Conservation (phyloP, 768 basidiomycete genomes). For the Hygrophorus pudorinus region DNA sequence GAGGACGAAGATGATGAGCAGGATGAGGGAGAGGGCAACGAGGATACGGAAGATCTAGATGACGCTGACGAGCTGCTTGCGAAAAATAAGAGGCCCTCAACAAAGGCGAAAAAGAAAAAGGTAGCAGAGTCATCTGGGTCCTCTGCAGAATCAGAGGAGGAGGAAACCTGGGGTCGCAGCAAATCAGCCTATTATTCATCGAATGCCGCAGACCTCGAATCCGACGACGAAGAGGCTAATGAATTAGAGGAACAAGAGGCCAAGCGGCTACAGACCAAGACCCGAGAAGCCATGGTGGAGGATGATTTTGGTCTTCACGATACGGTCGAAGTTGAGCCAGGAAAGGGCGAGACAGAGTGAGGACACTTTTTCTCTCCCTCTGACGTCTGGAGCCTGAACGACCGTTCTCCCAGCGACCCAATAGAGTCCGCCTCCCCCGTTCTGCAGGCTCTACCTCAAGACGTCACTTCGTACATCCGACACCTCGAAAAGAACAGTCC, state of each 20-base stretch:
- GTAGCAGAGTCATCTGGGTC: conserved; percentile 11
- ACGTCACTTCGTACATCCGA: conserved; percentile 50
- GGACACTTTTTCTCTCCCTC: conserved; percentile 9
- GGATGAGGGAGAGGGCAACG: conserved; percentile 20
- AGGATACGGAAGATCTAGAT: conserved; percentile 21
- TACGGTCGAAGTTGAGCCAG: conserved; percentile 27
- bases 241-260: conserved; percentile 87
- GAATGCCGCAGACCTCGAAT: conserved; percentile 70
- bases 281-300: conserved; percentile 58
- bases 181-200: conserved; percentile 81
- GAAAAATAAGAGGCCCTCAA: conserved; percentile 9
- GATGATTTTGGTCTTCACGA: conserved; percentile 82
- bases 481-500: conserved; percentile 69
- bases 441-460: conserved; percentile 33
- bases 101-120: conserved; percentile 15
- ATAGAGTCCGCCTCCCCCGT: conserved; percentile 27
- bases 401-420: conserved; percentile 20
- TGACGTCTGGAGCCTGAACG: not conserved
- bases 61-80: conserved; percentile 19
- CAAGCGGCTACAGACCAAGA: conserved; percentile 64
- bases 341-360: conserved; percentile 22
- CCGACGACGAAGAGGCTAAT: conserved; percentile 83
- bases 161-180: conserved; percentile 75
- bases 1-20: conserved; percentile 38
- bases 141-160: conserved; percentile 26